Evolutionary conservation across 2,329 filamentous ascomycete genomes (phyloP).

Genomic region (Exophiala sideris): DNA sequence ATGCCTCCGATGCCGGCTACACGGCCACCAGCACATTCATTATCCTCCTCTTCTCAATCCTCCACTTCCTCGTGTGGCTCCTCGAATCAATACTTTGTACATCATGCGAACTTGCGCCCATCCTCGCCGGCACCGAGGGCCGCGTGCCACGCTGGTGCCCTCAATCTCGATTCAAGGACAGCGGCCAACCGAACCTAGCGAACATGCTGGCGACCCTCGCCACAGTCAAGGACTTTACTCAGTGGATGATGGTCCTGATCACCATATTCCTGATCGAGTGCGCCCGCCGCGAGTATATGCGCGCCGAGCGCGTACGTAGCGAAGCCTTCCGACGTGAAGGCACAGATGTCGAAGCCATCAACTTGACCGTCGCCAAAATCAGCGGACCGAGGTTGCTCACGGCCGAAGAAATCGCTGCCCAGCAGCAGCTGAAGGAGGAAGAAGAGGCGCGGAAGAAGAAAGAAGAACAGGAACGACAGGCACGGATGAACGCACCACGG

Average conservation of each 20-base stretch:
- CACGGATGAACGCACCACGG: neutral
- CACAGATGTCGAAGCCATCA: slow-evolving; percentile 10
- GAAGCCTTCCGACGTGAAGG: slow-evolving; percentile 10
- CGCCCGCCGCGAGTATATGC: slow-evolving; percentile 20
- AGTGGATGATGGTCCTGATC: slow-evolving; percentile 22
- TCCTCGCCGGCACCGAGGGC: slow-evolving; percentile 21
- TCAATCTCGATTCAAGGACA: slow-evolving; percentile 23
- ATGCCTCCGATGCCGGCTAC: slow-evolving; percentile 14
- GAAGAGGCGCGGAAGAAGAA: slow-evolving; percentile 2
- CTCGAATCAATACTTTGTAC: slow-evolving; percentile 22
- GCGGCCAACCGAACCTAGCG: slow-evolving; percentile 30
- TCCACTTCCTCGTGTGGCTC: slow-evolving; percentile 21
- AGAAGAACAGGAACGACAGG: neutral
- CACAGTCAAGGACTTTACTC: slow-evolving; percentile 21
- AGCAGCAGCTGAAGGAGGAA: neutral
- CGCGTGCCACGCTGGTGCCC: slow-evolving; percentile 23
- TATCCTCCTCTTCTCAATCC: slow-evolving; percentile 14
- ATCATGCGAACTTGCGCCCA: slow-evolving; percentile 23
- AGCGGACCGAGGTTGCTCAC: slow-evolving; percentile 12
- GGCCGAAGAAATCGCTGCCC: neutral
- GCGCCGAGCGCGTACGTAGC: slow-evolving; percentile 9
- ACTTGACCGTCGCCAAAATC: slow-evolving; percentile 11
- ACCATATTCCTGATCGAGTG: slow-evolving; percentile 18
- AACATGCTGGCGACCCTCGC: slow-evolving; percentile 54
- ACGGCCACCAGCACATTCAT: slow-evolving; percentile 17